Conservation (phyloP, 148 eudicot genomes). For the Rhododendron vialii region DNA sequence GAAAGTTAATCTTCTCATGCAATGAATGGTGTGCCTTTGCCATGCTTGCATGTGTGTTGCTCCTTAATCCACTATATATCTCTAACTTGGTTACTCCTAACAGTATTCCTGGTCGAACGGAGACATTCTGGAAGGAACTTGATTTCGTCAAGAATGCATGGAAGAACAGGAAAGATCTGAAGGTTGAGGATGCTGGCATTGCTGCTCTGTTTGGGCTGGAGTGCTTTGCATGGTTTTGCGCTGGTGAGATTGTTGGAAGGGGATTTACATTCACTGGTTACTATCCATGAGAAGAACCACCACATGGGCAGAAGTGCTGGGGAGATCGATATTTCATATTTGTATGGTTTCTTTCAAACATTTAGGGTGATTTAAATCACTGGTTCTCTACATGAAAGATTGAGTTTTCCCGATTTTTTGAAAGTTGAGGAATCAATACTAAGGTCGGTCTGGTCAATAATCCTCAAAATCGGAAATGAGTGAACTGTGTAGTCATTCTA, state of each 20-base stretch:
- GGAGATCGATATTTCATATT: conserved; percentile 3
- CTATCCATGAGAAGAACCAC: conserved; percentile 24
- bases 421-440: conserved; percentile 24
- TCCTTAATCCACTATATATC: neutral
- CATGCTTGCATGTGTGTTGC: neutral
- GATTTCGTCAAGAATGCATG: conserved; percentile 42
- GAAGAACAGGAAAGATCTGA: conserved; percentile 42
- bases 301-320: neutral
- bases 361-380: conserved; percentile 16
- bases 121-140: conserved; percentile 46
- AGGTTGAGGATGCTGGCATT: conserved; percentile 45
- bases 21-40: neutral
- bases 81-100: neutral
- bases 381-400: conserved; percentile 14
- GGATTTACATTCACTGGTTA: conserved; percentile 53
- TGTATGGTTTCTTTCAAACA: conserved; percentile 4
- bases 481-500: conserved; percentile 9
- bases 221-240: conserved; percentile 51
- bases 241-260: conserved; percentile 53
- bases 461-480: conserved; percentile 6
- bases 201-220: conserved; percentile 48
- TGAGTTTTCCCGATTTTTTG: conserved; percentile 8
- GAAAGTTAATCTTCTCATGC: neutral
- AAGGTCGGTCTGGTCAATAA: conserved; percentile 18
- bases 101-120: conserved; percentile 47